Base-by-base conservation (phyloP, 805 yeast genomes). In the Wickerhamomyces alni region DNA sequence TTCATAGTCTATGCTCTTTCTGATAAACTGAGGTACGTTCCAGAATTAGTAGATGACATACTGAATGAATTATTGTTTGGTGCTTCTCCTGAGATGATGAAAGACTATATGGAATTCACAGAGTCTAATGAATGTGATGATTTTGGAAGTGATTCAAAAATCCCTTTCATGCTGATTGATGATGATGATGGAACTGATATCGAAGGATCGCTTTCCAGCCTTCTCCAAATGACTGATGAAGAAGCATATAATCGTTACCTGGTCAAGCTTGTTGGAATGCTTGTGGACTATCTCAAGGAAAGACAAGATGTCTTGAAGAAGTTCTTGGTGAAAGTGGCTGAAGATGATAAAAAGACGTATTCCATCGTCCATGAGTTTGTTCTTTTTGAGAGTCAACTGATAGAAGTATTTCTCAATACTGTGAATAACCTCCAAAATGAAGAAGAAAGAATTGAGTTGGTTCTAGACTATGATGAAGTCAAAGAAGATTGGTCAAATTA, bases 1-100 rank as follows among this genome's bases (percentile, higher is more conserved):
- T 62, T 54, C 38, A 56, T 62, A 2, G 61, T 61, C 28, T 54
- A 62, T 38, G 61, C 62, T 3, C 54, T 66, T 34, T 19, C 43
- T 6, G 54, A 55, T 8, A 57, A 50, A 0, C 16, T 55, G 28
- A 39, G 30, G 25, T 54, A 52, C 31, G 35, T 38, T 31, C 29
- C 17, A 6, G 53, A 48, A 6, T 41, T 43, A 3, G 58, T 57
- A 2, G 11, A 47, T 9, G n/a, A n/a, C n/a, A n/a, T n/a, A n/a
- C n/a, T n/a, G n/a, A n/a, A n/a, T n/a, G n/a, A n/a, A n/a, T n/a
- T n/a, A n/a, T n/a, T n/a, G n/a, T n/a, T n/a, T n/a, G n/a, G n/a
- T n/a, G n/a, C n/a, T n/a, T n/a, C n/a, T n/a, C n/a, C n/a, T n/a
- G n/a, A n/a, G n/a, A n/a, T n/a, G n/a, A n/a, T n/a, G n/a, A n/a